Evolutionary conservation across 495 filamentous ascomycete species (phyloP).

Genomic region (Xylaria scruposa): DNA sequence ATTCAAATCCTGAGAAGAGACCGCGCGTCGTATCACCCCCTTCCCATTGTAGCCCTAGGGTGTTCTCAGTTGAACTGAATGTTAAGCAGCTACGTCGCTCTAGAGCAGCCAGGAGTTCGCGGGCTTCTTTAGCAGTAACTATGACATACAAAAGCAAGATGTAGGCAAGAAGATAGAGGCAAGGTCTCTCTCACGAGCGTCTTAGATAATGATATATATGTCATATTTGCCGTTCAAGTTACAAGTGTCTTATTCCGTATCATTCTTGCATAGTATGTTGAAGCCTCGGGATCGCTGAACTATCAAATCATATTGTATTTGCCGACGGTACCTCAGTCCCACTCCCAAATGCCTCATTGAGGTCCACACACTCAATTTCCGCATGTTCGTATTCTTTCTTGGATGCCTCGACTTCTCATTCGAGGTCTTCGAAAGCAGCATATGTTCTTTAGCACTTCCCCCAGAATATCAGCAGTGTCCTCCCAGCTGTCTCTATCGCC

Average conservation of each 20-base stretch:
- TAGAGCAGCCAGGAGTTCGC: too few relatives aligned
- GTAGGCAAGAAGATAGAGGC: too few relatives aligned
- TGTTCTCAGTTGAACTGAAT: too few relatives aligned
- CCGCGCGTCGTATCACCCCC: neutral
- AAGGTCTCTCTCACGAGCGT: neutral
- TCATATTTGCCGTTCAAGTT: neutral
- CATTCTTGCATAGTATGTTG: neutral
- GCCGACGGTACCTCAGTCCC: neutral
- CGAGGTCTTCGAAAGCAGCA: too few relatives aligned
- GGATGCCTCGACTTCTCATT: neutral
- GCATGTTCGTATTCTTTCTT: too few relatives aligned
- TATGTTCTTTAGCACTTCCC: too few relatives aligned
- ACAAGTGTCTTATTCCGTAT: neutral
- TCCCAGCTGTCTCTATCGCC: slow-evolving; percentile 7
- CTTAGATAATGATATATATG: neutral
- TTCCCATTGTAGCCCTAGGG: neutral
- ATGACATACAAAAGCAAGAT: neutral
- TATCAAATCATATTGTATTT: neutral
- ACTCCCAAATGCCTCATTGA: slow-evolving; percentile 7
- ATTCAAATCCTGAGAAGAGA: neutral
- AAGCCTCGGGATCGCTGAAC: neutral
- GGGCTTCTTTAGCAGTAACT: neutral
- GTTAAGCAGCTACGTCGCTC: too few relatives aligned
- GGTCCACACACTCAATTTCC: too few relatives aligned
- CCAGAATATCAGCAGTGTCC: neutral